Base-by-base conservation (phyloP, 2,329 filamentous ascomycete genomes). In the Neodidymelliopsis sp. region DNA sequence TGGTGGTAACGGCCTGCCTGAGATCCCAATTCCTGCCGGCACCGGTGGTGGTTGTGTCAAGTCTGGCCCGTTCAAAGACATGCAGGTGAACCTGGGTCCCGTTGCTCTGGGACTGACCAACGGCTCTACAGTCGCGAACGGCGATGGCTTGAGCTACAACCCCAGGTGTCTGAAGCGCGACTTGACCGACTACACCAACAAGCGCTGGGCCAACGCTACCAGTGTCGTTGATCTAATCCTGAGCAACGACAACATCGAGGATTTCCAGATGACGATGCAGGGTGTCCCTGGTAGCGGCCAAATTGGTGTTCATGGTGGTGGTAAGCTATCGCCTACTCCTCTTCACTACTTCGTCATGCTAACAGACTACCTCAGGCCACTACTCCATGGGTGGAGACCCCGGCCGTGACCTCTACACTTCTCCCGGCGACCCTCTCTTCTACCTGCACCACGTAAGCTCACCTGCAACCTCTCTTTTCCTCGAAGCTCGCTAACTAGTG, bases 31-130 rank as follows among this genome's bases (percentile, higher is more conserved):
- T 22, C 80, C 78, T 0, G 74, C 77, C 0, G 83, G 80, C 12
- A 72, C 74, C 0, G 82, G 82, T 13, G 82, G 82, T 22, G 82
- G 82, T 2, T 84, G 81, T 58, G 72, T 85, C 4, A 70, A 63
- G 8, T 71, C 67, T 1, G 81, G 81, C 0, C 81, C 81, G 0
- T 83, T 83, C 67, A 75, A 71, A 51, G 71, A 82, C 39, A 56
- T 62, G 49, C 59, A 31, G 5, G 58, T 65, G 33, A 59, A 58
- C 25, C 54, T 61, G 23, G 55, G 56, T 7, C 57, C 57, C 4
- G 56, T 59, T 16, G 19, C 47, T 12, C 33, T 60, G 16, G 40
- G 35, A 4, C 30, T 62, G 1, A 48, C 50, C 18, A 39, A 58
- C 29, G 59, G 66, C 2, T 45, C 54, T 0, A 49, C 64, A 0